Evolutionary conservation across 2,329 filamentous ascomycete genomes (phyloP), one percentile per base, ranked within the genome.

Genomic region (Aspergillus terreus): DNA sequence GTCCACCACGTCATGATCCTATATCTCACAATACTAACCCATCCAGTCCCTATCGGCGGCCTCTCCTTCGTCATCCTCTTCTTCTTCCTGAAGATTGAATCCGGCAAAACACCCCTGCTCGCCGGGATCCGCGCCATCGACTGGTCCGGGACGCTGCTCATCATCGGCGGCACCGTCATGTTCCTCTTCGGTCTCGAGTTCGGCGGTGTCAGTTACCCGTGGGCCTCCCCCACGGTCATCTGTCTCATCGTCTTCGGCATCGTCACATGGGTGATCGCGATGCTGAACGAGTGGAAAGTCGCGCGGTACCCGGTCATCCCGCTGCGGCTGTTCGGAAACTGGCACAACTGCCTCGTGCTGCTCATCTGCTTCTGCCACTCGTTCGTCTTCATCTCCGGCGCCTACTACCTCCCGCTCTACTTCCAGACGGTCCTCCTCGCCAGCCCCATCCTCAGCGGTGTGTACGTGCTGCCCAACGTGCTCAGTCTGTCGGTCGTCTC

Each of bases 131-230:
- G 79, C 55, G 78, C 80, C 4, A 82, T 86, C 54, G 83, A 86
- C 67, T 86, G 83, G 83, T 59, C 81, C 9, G 83, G 83, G n/a
- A 79, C 77, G 1, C 58, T 85, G 23, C 73, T 78, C 27, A 82
- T 95, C 65, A 80, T 92, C 21, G 87, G 87, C 40, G 89, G 86
- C 17, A 92, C 88, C 0, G 76, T 95, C 17, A 92, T 95, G 88
- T 78, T 95, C 58, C 82, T 96, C 4, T 83, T 96, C 40, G 92
- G 90, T 0, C 81, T 96, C 10, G 87, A 95, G 64, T 90, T 92
- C 55, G 92, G 91, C 49, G 91, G 90, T 45, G 81, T 90, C 47
- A 78, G 78, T 19, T 83, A 82, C 57, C 86, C 91, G 1, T 95
- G 90, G 90, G 71, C 73, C 47, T 92, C 87, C 0, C 78, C 87